Base-by-base conservation (phyloP, 140 eudicot species). In the Cichorium intybus region DNA sequence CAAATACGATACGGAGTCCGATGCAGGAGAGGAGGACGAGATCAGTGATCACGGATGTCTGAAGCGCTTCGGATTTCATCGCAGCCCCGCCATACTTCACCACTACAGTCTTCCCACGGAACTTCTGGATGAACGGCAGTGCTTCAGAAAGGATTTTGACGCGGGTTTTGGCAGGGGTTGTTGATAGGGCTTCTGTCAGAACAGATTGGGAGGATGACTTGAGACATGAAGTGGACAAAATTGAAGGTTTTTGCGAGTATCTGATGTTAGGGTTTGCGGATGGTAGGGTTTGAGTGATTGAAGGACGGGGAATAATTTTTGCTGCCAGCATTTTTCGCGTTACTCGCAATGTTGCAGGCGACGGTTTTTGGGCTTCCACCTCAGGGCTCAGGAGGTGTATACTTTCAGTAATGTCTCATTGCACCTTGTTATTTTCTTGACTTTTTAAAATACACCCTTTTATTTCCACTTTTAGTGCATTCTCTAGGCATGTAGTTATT, bases 11-110 rank as follows among this genome's bases (percentile, higher is more conserved):
- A 16, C 89, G 89, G 2, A 92, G 73, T 29, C 98, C 98, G 60
- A 92, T 89, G 49, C 96, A 87, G 0, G 98, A 85, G 15, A 92
- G 92, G 0, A 92, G 87, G 24, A 92, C 98, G 6, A 92, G 80
- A 49, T 92, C 98, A n/a, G 87, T 73, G 12, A 92, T 88, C 3
- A 92, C 98, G 6, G 92, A 85, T 0, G 92, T 74, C 26, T 83
- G 95, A 33, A 92, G 95, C 1, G 79, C 72, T 76, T 83, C 81
- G 0, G 96, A 88, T 64, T 92, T 88, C 98, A 92, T 92, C 17
- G 98, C 98, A 1, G 98, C 98, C 3, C 95, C 96, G 1, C 95
- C 96, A 12, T 92, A 92, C 62, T 92, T 92, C 21, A 88, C 96
- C 0, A 92, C 98, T 0, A 88, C 84, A 27, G 98, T 92, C 65